These are phyloP conservation scores for Ensete glaucum DNA, from an alignment of 176 grass and related monocot genomes.

Conservation along the genomic window DNA sequence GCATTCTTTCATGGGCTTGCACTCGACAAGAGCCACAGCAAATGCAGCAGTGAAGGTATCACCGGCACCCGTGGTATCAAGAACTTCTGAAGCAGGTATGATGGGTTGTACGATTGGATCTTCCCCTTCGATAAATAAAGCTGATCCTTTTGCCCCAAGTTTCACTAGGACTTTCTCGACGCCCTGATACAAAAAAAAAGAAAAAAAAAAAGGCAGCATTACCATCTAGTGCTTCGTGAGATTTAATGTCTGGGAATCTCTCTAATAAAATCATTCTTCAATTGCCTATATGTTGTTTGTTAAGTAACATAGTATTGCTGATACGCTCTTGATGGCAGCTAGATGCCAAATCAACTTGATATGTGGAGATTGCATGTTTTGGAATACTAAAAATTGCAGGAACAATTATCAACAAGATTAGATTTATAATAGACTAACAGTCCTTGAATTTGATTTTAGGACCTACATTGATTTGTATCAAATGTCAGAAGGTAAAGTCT, in stretches of 20 bases:
- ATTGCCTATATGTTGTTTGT: background rate
- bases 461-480: too few species aligned
- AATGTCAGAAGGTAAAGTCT: too few species aligned
- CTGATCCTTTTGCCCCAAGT: conserved; percentile 83
- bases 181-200: conserved; percentile 23
- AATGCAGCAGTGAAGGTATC: conserved; percentile 98
- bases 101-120: conserved; percentile 53
- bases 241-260: background rate
- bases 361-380: too few species aligned
- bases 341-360: too few species aligned
- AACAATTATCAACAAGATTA: too few species aligned
- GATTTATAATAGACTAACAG: too few species aligned
- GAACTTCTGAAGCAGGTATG: conserved; percentile 61
- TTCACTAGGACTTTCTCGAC: conserved; percentile 81
- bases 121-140: conserved; percentile 78
- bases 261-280: background rate
- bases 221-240: background rate
- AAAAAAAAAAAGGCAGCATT: background rate
- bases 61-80: conserved; percentile 84
- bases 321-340: too few species aligned
- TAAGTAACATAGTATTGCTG: too few species aligned
- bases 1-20: conserved; percentile 70
- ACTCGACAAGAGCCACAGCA: conserved; percentile 78
- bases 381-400: too few species aligned
- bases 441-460: too few species aligned